Conservation (phyloP, 495 filamentous ascomycete species). For the Evansstolkia leycettana region DNA sequence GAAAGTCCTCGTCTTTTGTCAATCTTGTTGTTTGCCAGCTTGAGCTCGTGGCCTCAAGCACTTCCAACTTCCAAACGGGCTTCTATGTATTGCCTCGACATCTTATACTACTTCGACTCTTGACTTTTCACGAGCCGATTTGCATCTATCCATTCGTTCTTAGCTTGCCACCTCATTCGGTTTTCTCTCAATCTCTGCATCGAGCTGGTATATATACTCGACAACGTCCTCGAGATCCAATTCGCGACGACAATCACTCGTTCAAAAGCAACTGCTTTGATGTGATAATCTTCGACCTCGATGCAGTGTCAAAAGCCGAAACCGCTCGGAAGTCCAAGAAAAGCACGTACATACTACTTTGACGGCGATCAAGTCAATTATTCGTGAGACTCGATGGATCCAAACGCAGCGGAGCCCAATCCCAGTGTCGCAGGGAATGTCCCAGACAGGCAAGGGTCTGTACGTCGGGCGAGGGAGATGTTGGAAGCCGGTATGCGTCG, state of each 20-base stretch:
- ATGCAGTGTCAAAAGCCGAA: no score
- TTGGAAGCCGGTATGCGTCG: constrained; percentile 36
- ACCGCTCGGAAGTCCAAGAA: no score
- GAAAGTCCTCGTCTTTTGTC: constrained; percentile 23
- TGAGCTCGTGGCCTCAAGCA: constrained; percentile 10
- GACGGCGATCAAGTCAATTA: no score
- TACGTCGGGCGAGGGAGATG: constrained; percentile 39
- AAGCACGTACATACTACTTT: no score
- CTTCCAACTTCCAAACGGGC: constrained; percentile 5
- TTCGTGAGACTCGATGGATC: constrained; percentile 7
- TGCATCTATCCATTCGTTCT: no score
- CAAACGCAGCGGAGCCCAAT: constrained; percentile 1
- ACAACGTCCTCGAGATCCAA: background rate
- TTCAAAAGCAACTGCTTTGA: no score
- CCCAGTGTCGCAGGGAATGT: constrained; percentile 5
- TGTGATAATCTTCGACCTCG: no score
- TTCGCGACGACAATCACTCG: no score
- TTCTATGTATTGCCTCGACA: background rate
- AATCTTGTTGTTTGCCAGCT: constrained; percentile 8
- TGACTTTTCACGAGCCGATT: no score
- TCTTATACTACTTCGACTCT: no score
- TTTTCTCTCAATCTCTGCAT: constrained; percentile 4
- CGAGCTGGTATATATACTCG: constrained; percentile 5
- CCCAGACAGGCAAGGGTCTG: constrained; percentile 25
- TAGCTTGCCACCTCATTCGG: constrained; percentile 1